Evolutionary conservation across 164 flowering plant species (phyloP).

Genomic region (Vitis rupestris): DNA sequence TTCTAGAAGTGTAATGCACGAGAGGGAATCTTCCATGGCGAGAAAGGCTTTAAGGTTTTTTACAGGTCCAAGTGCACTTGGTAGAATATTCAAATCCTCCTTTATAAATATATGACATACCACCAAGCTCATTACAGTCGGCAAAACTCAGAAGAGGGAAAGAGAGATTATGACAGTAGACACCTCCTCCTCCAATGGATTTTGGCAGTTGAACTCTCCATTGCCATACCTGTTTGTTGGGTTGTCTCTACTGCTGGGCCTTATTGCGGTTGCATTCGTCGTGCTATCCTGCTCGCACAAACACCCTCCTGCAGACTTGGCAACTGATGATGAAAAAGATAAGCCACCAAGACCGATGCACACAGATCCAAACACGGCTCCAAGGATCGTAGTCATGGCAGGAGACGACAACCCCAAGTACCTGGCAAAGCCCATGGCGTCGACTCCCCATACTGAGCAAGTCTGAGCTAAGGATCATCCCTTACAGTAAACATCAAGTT

Average conservation of each 20-base stretch:
- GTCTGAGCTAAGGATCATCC: no score
- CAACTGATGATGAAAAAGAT: background rate
- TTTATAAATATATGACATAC: no score
- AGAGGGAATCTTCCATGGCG: no score
- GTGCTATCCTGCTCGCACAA: background rate
- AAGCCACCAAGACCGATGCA: background rate
- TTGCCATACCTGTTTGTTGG: slow-evolving; percentile 1
- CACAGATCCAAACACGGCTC: background rate
- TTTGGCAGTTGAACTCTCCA: background rate
- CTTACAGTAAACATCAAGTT: no score
- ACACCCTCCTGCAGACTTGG: background rate
- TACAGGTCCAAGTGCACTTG: no score
- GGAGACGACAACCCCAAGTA: background rate
- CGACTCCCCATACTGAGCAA: no score
- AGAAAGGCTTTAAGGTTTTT: no score
- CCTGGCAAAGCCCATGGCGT: background rate
- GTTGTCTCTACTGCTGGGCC: background rate
- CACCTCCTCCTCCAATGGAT: background rate
- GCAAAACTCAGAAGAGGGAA: background rate
- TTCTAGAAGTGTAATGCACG: no score
- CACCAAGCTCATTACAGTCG: no score
- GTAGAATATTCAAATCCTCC: no score
- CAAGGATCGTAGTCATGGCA: slow-evolving; percentile 2
- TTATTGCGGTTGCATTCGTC: background rate
- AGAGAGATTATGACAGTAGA: background rate